Evolutionary conservation across 2,329 filamentous ascomycete genomes (phyloP).

Genomic region (Fusarium lateritium): DNA sequence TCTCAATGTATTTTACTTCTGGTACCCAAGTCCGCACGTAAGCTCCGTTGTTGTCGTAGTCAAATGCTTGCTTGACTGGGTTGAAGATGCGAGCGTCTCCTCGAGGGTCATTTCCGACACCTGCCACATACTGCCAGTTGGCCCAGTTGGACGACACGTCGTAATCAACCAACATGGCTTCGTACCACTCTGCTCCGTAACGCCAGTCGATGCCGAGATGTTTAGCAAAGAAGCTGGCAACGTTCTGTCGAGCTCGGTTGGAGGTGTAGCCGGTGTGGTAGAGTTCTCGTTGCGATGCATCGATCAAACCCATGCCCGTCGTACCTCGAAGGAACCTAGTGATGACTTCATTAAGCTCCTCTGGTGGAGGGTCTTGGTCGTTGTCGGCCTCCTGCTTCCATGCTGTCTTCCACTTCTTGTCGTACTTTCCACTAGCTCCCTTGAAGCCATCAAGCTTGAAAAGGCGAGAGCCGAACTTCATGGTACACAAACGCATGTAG

Average conservation of each 20-base stretch:
- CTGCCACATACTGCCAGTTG: constrained; percentile 87
- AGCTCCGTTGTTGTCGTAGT: constrained; percentile 79
- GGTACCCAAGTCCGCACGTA: constrained; percentile 83
- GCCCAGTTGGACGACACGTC: constrained; percentile 84
- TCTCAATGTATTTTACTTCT: constrained; percentile 71
- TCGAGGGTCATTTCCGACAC: constrained; percentile 84
- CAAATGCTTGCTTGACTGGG: constrained; percentile 83
- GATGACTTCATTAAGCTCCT: constrained; percentile 64
- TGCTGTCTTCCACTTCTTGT: constrained; percentile 66
- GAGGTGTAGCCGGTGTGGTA: constrained; percentile 83
- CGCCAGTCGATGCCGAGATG: constrained; percentile 85
- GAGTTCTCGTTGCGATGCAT: constrained; percentile 82
- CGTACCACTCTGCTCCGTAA: constrained; percentile 86
- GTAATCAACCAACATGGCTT: constrained; percentile 81
- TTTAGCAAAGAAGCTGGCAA: constrained; percentile 80
- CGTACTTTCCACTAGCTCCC: constrained; percentile 59
- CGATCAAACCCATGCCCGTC: constrained; percentile 83
- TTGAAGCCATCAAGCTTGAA: constrained; percentile 76
- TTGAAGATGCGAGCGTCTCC: constrained; percentile 83
- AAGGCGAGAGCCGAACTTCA: constrained; percentile 76
- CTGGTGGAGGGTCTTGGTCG: constrained; percentile 59
- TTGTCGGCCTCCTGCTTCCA: constrained; percentile 48
- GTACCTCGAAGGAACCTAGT: constrained; percentile 75
- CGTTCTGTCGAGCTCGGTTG: constrained; percentile 82
- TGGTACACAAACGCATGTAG: constrained; percentile 83